Evolutionary conservation across 2,329 filamentous ascomycete species (phyloP).

Genomic region (Paracoccidioides lutzii): DNA sequence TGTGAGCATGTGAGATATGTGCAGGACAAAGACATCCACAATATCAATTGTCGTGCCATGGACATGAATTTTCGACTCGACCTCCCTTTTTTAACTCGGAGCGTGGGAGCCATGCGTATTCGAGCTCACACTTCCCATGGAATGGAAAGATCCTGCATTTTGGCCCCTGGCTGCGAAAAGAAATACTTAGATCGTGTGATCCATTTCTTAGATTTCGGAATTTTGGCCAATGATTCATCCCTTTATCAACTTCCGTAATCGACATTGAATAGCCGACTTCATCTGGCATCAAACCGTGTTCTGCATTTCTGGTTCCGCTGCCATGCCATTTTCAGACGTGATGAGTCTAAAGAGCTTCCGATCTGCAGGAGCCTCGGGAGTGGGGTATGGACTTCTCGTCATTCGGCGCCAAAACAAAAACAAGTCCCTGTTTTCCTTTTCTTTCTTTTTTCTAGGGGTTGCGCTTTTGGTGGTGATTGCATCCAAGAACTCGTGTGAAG

Average conservation of each 20-base stretch:
- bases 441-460: neutral
- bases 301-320: neutral
- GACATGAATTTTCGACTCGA: neutral
- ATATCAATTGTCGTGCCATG: neutral
- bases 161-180: neutral
- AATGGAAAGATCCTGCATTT: neutral
- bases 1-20: neutral
- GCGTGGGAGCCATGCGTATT: neutral
- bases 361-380: neutral
- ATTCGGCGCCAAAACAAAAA: neutral
- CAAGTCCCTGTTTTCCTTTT: neutral
- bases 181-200: neutral
- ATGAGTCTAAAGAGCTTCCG: neutral
- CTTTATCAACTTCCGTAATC: neutral
- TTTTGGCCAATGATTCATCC: neutral
- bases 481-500: neutral
- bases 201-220: neutral
- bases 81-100: neutral
- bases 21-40: conserved; percentile 1
- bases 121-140: neutral
- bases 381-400: neutral
- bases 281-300: neutral
- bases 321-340: neutral
- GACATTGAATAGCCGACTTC: neutral
- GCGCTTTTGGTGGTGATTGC: neutral